These are phyloP conservation scores for Diaporthe sp. DNA, from an alignment of 2,329 filamentous ascomycete genomes.

Conservation along the genomic window DNA sequence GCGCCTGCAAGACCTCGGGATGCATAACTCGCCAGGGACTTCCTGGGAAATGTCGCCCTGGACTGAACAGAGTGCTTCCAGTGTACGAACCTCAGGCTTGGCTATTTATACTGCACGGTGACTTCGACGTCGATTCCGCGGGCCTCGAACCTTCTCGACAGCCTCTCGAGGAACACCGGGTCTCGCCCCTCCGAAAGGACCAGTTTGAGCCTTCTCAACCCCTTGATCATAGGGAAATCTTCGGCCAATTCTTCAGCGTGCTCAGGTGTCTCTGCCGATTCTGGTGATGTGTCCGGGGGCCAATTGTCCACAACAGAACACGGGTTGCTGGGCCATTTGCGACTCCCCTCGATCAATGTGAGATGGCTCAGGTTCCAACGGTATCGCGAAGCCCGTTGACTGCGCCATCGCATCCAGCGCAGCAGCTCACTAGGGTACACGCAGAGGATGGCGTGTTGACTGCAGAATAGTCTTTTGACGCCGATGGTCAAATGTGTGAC, in stretches of 20 bases:
- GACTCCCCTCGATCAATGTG: background rate
- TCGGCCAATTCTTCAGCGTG: too few species aligned
- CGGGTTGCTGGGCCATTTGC: background rate
- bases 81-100: background rate
- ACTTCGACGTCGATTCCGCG: background rate
- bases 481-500: conserved; percentile 3
- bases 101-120: background rate
- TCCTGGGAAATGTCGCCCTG: background rate
- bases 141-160: background rate
- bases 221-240: background rate
- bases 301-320: too few species aligned
- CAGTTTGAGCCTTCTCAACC: background rate
- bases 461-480: background rate
- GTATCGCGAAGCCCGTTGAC: background rate
- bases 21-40: background rate
- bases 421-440: background rate
- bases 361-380: background rate
- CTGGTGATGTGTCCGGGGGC: too few species aligned
- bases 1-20: background rate
- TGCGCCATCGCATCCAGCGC: background rate
- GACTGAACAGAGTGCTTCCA: background rate
- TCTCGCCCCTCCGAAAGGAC: background rate
- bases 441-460: accelerated
- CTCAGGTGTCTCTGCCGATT: background rate
- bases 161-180: background rate